Evolutionary conservation across 2,329 filamentous ascomycete genomes (phyloP).

Genomic region (Penicillium carneum): DNA sequence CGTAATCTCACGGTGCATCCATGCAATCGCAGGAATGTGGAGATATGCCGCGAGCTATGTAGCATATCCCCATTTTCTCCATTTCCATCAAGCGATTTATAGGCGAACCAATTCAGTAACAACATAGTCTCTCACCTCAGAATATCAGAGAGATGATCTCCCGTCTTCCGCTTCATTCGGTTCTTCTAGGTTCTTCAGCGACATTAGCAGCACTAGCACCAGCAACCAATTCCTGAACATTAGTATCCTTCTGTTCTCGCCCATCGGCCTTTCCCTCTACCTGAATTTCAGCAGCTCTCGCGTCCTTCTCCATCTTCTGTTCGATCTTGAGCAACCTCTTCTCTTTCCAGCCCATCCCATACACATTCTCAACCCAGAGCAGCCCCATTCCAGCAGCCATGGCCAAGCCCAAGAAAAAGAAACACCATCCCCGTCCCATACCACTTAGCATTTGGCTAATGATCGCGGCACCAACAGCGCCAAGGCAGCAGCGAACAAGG

Average conservation of each 20-base stretch:
- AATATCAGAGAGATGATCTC: background rate
- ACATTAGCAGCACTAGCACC: background rate
- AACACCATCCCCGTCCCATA: constrained; percentile 42
- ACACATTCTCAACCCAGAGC: constrained; percentile 27
- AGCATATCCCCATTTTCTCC: background rate
- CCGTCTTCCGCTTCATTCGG: background rate
- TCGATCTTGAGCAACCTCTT: constrained; percentile 23
- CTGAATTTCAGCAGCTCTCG: background rate
- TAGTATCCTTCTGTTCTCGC: background rate
- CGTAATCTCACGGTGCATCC: too few relatives aligned
- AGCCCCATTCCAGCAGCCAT: constrained; percentile 28
- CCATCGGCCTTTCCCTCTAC: background rate
- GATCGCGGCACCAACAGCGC: constrained; percentile 38
- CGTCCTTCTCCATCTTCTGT: constrained; percentile 16
- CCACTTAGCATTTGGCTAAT: constrained; percentile 38
- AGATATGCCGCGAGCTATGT: background rate
- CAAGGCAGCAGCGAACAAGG: constrained; percentile 41
- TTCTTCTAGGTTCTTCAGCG: background rate
- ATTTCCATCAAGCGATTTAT: background rate
- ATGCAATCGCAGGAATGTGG: too few relatives aligned
- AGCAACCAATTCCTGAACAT: background rate
- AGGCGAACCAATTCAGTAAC: background rate
- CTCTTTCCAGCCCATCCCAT: constrained; percentile 35
- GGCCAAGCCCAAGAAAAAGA: constrained; percentile 35
- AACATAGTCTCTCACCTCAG: background rate